phyloP scores from a whole-genome alignment of 495 filamentous ascomycete genomes.

The Penicillium angulare region DNA sequence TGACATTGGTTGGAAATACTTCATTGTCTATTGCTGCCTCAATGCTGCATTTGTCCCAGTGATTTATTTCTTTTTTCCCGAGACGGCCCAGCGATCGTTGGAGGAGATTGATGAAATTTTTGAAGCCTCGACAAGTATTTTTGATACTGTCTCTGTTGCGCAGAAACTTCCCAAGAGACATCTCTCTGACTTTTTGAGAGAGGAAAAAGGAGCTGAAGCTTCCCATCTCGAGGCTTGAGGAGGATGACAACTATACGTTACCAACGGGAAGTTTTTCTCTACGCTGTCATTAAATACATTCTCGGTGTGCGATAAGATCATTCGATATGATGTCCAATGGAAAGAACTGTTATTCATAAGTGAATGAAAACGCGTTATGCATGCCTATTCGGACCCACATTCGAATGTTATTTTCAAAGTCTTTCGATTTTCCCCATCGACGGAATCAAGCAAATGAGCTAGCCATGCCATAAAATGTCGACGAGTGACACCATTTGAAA shows the following conservation, averaged over 20 bases:
- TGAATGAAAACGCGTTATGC: too few relatives aligned
- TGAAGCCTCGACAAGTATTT: conserved; percentile 1
- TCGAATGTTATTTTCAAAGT: too few relatives aligned
- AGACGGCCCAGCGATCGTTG: conserved; percentile 28
- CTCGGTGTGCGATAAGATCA: too few relatives aligned
- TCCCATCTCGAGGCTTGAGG: neutral
- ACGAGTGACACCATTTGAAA: too few relatives aligned
- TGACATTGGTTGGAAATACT: conserved; percentile 30
- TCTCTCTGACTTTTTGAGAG: neutral
- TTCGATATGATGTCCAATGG: too few relatives aligned
- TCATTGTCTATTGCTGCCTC: conserved; percentile 32
- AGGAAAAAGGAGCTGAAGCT: neutral
- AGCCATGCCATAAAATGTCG: too few relatives aligned
- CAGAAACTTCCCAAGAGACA: neutral
- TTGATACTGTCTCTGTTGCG: neutral
- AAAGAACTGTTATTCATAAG: too few relatives aligned
- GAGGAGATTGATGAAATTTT: conserved; percentile 37
- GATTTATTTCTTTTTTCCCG: conserved; percentile 31
- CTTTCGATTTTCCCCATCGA: too few relatives aligned
- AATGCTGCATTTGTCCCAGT: conserved; percentile 30
- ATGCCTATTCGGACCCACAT: too few relatives aligned
- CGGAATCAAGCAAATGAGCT: too few relatives aligned
- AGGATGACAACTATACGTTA: neutral
- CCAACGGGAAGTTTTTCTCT: too few relatives aligned
- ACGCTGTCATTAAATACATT: too few relatives aligned